Conservation (phyloP, 2,329 filamentous ascomycete species). For the Aureobasidium sp. region DNA sequence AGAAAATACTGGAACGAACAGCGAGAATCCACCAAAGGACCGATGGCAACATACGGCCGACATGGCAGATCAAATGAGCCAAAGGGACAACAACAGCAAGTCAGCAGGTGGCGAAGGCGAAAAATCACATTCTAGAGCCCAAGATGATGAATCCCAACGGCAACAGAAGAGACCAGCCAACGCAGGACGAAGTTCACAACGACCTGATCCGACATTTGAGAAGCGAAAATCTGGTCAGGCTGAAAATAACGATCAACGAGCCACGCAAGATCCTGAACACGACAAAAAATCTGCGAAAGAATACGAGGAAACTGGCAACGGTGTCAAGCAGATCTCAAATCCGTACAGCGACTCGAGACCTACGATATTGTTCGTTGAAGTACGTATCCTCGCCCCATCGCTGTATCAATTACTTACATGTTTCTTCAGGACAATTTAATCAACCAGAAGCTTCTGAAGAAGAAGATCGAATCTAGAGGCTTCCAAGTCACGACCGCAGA, state of each 20-base stretch:
- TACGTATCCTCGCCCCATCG: neutral
- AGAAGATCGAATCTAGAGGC: conserved; percentile 22
- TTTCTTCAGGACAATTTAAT: conserved; percentile 27
- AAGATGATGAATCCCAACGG: neutral
- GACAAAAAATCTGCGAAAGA: conserved; percentile 17
- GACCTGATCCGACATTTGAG: neutral
- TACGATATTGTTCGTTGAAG: neutral
- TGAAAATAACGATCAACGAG: neutral
- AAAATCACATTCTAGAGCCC: neutral
- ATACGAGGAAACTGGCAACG: conserved; percentile 14
- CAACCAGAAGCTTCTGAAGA: conserved; percentile 25
- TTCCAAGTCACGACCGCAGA: conserved; percentile 25
- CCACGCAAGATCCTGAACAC: neutral
- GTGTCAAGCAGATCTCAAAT: conserved; percentile 16
- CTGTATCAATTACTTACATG: neutral
- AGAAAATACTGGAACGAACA: neutral
- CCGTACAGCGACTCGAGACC: neutral
- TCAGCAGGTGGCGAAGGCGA: neutral
- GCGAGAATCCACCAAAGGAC: neutral
- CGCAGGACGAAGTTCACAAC: neutral
- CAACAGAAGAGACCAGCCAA: neutral
- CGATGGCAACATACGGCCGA: conserved; percentile 4
- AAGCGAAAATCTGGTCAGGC: neutral
- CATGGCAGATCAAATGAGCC: neutral
- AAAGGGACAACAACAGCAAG: neutral